Base-by-base conservation (phyloP, 805 yeast genomes). In the Wickerhamiella azymoides region DNA sequence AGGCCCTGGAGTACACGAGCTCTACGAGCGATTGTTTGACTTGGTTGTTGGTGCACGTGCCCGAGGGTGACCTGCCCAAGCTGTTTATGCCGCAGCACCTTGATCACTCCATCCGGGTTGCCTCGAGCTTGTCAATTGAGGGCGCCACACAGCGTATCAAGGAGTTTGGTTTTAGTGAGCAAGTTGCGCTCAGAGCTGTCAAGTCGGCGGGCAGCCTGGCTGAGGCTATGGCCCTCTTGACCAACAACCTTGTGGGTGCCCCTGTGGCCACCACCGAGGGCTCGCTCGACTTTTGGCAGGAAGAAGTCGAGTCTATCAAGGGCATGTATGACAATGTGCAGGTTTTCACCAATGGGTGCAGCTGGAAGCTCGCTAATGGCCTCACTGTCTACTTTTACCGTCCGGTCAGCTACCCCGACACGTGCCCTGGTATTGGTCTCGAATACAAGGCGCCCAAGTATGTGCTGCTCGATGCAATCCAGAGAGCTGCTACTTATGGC, bases 61-160 rank as follows among this genome's bases (percentile, higher is more conserved):
- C 97, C 0, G 96, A 92, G 51, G 97, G 88, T 57, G 98, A 89
- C 56, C 65, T 89, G 27, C 98, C 98, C 2, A 48, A 52, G 17
- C 44, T 52, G 30, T 67, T 67, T 43, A 42, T 24, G n/a, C 45
- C 45, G 5, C 39, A 42, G 36, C 39, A 42, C 24, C 36, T 42
- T 2, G 45, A 35, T 13, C 33, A 36, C 16, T 36, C 45, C 13
- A 37, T 36, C 5, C 45, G 45, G n/a, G 40, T 42, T 3, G 40
- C 46, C 16, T 27, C 32, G 10, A 37, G 27, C 10, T 44, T 56
- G 40, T 52, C 60, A 2, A 59, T 64, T 1, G 84, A 83, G 58
- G 70, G 77, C 49, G 64, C 74, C 36, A 64, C 81, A 11, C 70
- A 75, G 25, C 67, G 80, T 47, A 62, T 89, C 13, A 57, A 68